These are phyloP conservation scores for Hypoxylon fragiforme DNA, from an alignment of 495 filamentous ascomycete species.

Conservation along the genomic window DNA sequence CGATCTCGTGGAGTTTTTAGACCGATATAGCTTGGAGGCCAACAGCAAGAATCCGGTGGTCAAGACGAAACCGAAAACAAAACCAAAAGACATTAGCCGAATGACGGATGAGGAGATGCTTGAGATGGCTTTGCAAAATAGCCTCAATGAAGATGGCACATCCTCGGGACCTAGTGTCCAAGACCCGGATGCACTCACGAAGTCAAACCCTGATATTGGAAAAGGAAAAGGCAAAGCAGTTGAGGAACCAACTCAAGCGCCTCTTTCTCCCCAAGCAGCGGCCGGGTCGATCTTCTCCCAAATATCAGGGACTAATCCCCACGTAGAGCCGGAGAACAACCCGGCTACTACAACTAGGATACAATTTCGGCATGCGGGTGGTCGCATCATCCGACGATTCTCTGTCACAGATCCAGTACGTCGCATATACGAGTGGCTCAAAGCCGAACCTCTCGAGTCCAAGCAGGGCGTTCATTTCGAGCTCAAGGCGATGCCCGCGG, in stretches of 20 bases:
- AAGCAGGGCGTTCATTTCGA: conserved; percentile 82
- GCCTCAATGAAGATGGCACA: conserved; percentile 56
- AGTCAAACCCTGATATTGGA: conserved; percentile 54
- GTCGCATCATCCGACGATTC: conserved; percentile 83
- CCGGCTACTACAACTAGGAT: conserved; percentile 78
- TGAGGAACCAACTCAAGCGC: conserved; percentile 26
- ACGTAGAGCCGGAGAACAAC: conserved; percentile 72
- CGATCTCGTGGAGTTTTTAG: conserved; percentile 91
- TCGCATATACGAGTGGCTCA: conserved; percentile 94
- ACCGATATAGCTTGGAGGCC: conserved; percentile 85
- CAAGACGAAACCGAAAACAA: conserved; percentile 72
- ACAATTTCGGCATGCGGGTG: conserved; percentile 82
- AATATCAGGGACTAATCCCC: conserved; percentile 72
- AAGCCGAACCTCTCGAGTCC: conserved; percentile 75
- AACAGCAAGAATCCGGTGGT: conserved; percentile 92
- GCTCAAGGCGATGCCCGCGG: conserved; percentile 69
- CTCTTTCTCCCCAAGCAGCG: conserved; percentile 16
- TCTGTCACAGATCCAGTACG: conserved; percentile 74
- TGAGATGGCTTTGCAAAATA: conserved; percentile 88
- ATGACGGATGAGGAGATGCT: conserved; percentile 99
- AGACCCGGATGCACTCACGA: conserved; percentile 88
- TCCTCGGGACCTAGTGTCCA: conserved; percentile 42
- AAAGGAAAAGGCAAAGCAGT: conserved; percentile 68
- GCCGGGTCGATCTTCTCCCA: conserved; percentile 58
- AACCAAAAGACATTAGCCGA: conserved; percentile 71